Evolutionary conservation across 257 asterid species (phyloP), one percentile per base, ranked within the genome.

Genomic region (Leonotis leonurus): DNA sequence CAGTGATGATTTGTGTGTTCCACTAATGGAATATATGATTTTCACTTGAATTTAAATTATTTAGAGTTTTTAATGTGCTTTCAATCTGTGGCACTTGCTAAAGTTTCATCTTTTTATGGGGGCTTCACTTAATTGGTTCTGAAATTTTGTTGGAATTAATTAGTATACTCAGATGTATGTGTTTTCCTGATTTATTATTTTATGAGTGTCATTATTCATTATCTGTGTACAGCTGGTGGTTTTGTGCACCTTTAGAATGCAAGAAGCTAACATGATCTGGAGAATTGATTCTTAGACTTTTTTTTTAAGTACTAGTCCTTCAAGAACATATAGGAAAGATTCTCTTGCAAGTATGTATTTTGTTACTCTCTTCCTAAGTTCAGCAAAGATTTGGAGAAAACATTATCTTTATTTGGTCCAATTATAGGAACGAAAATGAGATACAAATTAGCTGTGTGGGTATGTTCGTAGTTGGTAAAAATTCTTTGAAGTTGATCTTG

Each of bases 41-140:
- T 57, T 40, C 14, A 9, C 60, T 25, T 69, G 43, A 73, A 30
- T 66, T 65, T 53, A 20, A 17, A 32, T 32, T 67, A 32, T 56
- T 36, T 26, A 43, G 55, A 41, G 36, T 24, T 49, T 32, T 56
- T 26, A 16, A 53, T 21, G 52, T 64, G 57, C 54, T 71, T 46
- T 56, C 39, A 0, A 7, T 36, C 62, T 52, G 8, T 16, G 33
- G 5, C 27, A 35, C 11, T 53, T 14, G 64, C 43, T 2, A 29
- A 40, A 30, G 25, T 27, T 65, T 56, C 27, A 10, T 14, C 25
- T 8, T 41, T 13, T 17, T 27, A 27, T 32, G 4, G 11, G 32
- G 48, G 69, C 13, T 56, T 35, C 4, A 52, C 29, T 64, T 60
- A 29, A 57, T 62, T 56, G 17, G 14, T 53, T 6, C 24, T 45